phyloP scores from a whole-genome alignment of 2,329 filamentous ascomycete genomes.

The Epicoccum sorghinum region DNA sequence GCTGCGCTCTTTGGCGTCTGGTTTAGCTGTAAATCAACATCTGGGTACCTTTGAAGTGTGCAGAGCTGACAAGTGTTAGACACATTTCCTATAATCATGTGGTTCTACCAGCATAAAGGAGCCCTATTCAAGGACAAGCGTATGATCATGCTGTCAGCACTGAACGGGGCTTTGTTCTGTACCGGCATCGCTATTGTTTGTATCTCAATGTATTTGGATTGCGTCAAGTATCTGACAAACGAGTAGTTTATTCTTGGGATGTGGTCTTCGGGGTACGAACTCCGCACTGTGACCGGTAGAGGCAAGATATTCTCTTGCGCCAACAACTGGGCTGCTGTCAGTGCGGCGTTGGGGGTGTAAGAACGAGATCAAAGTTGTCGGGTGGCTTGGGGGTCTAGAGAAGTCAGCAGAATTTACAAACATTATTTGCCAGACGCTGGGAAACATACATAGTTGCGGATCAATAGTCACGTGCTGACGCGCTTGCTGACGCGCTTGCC shows the following conservation, averaged over 20 bases:
- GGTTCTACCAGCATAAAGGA: conserved; percentile 56
- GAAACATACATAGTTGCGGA: not conserved
- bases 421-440: too few relatives aligned
- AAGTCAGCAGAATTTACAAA: too few relatives aligned
- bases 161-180: conserved; percentile 53
- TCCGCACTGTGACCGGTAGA: conserved; percentile 25
- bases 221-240: not conserved
- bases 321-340: conserved; percentile 36
- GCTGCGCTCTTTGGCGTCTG: conserved; percentile 67
- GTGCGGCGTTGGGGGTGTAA: not conserved
- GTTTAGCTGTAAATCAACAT: conserved; percentile 63
- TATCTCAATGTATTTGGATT: not conserved
- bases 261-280: conserved; percentile 35
- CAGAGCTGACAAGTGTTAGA: conserved; percentile 24
- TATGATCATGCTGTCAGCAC: conserved; percentile 53
- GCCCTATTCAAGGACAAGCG: conserved; percentile 45
- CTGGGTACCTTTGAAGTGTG: not conserved
- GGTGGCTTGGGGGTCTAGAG: too few relatives aligned
- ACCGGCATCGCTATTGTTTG: conserved; percentile 41
- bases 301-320: conserved; percentile 40
- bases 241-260: conserved; percentile 36
- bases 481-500: conserved; percentile 1
- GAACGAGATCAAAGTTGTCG: too few relatives aligned
- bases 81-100: conserved; percentile 53
- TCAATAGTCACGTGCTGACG: conserved; percentile 2